Evolutionary conservation across 768 basidiomycete species (phyloP).

Genomic region (Lactarius sanguifluus): DNA sequence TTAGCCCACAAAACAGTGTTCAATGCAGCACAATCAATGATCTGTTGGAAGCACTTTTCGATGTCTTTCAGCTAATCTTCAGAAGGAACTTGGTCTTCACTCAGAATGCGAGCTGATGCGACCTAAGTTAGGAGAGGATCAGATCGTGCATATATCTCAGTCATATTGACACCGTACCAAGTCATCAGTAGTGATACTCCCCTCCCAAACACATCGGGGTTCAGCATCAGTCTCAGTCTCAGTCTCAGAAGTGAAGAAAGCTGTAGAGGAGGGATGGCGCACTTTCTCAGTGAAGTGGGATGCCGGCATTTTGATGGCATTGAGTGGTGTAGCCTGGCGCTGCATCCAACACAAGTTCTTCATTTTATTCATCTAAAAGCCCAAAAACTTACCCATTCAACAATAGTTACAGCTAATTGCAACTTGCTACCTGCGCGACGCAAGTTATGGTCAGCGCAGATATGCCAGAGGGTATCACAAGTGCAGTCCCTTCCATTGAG

Average conservation of each 20-base stretch:
- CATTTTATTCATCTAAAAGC: not conserved
- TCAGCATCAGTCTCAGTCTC: not conserved
- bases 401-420: conserved; percentile 11
- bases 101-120: too few species aligned
- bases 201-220: too few species aligned
- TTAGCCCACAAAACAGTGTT: too few species aligned
- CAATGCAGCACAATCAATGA: too few species aligned
- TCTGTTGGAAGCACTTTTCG: too few species aligned
- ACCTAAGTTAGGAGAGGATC: too few species aligned
- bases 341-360: not conserved
- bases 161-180: too few species aligned
- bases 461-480: conserved; percentile 17
- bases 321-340: not conserved
- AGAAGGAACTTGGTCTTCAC: too few species aligned
- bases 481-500: conserved; percentile 4
- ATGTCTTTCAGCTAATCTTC: too few species aligned
- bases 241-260: not conserved
- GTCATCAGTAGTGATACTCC: too few species aligned
- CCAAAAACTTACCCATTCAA: conserved; percentile 24
- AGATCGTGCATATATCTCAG: too few species aligned
- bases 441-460: conserved; percentile 22
- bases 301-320: not conserved
- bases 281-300: not conserved
- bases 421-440: conserved; percentile 9
- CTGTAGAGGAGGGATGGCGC: not conserved